These are phyloP conservation scores for Erysimum cheiri DNA, from an alignment of 441 rosid species.

Conservation along the genomic window DNA sequence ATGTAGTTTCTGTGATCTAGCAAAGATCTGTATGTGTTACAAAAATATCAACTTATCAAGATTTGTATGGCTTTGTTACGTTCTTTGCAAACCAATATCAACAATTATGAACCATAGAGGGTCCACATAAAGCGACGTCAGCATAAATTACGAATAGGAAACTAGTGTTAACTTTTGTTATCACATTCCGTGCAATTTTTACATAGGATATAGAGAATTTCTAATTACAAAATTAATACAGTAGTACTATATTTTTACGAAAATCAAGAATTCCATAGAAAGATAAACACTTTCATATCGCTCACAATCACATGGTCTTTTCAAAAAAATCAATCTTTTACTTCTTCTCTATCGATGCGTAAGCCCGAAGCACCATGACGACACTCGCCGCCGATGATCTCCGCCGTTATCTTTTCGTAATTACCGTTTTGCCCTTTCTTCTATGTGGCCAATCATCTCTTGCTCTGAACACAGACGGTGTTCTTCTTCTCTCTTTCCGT, in stretches of 20 bases:
- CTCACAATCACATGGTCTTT: conserved; percentile 35
- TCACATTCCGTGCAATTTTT: conserved; percentile 40
- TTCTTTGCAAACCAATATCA: not conserved
- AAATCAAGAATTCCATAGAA: conserved; percentile 29
- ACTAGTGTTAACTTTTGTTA: conserved; percentile 32
- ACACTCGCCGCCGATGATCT: conserved; percentile 30
- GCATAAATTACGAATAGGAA: conserved; percentile 22
- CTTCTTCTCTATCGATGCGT: conserved; percentile 46
- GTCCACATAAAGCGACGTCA: conserved; percentile 40
- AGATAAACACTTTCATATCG: conserved; percentile 27
- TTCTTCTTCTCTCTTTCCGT: conserved; percentile 77
- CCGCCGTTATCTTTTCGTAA: conserved; percentile 29
- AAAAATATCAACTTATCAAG: conserved; percentile 11
- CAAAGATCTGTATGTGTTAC: conserved; percentile 19
- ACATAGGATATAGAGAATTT: conserved; percentile 24
- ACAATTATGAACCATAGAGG: conserved; percentile 28
- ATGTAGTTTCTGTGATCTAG: conserved; percentile 32
- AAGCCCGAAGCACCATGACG: conserved; percentile 49
- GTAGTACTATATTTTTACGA: not conserved
- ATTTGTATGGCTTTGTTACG: conserved; percentile 9
- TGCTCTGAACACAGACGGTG: conserved; percentile 72
- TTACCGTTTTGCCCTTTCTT: conserved; percentile 39
- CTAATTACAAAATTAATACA: not conserved
- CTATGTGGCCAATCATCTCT: conserved; percentile 17
- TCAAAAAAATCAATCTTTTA: conserved; percentile 9